Evolutionary conservation across 495 filamentous ascomycete species (phyloP).

Genomic region (Trichoderma reesei): DNA sequence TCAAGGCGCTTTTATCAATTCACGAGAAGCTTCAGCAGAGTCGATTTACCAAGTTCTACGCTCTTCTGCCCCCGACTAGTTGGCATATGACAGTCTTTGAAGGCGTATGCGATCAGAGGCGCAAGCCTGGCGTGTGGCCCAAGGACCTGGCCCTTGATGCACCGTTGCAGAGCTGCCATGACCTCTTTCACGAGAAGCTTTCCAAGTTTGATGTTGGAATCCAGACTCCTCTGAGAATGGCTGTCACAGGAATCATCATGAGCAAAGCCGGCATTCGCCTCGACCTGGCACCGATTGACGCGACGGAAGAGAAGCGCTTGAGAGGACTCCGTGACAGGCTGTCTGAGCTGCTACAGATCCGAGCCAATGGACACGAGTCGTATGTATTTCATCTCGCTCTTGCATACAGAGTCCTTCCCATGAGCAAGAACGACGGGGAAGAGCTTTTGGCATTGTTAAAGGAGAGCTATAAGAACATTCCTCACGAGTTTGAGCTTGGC

Average conservation of each 20-base stretch:
- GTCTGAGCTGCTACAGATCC: slow-evolving; percentile 13
- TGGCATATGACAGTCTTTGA: slow-evolving; percentile 24
- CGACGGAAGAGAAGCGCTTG: slow-evolving; percentile 12
- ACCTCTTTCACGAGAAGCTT: slow-evolving; percentile 12
- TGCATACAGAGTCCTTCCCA: slow-evolving; percentile 16
- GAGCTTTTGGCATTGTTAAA: slow-evolving; percentile 12
- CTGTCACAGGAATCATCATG: slow-evolving; percentile 11
- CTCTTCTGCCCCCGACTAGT: slow-evolving; percentile 17
- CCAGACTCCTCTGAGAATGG: slow-evolving; percentile 12
- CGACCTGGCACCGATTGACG: slow-evolving; percentile 6
- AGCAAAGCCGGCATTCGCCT: not conserved
- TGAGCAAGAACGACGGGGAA: slow-evolving; percentile 10
- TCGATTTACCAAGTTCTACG: slow-evolving; percentile 9
- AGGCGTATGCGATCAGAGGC: slow-evolving; percentile 18
- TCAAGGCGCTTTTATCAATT: slow-evolving; percentile 14
- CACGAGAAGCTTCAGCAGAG: slow-evolving; percentile 11
- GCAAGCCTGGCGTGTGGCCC: slow-evolving; percentile 17
- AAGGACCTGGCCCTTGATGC: slow-evolving; percentile 11
- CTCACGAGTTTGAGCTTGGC: slow-evolving; percentile 17
- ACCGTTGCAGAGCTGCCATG: slow-evolving; percentile 14
- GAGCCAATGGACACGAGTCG: slow-evolving; percentile 12
- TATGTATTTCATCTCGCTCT: slow-evolving; percentile 18
- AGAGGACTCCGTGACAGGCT: slow-evolving; percentile 16
- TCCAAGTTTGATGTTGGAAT: slow-evolving; percentile 12
- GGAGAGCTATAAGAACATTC: slow-evolving; percentile 12